Conservation (phyloP, 2,329 filamentous ascomycete genomes). For the Fusarium nisikadoi region DNA sequence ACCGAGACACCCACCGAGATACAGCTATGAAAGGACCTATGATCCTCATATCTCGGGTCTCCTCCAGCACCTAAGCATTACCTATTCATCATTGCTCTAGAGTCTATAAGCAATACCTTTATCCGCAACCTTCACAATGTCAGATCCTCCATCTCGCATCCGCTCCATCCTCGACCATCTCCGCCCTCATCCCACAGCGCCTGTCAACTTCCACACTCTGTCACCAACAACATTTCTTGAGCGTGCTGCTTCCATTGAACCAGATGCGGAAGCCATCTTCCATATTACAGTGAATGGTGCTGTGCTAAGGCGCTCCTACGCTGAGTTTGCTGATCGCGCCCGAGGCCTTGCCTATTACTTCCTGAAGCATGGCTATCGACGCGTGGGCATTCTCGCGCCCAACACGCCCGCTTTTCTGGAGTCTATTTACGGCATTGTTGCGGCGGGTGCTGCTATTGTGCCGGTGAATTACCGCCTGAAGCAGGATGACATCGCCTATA, state of each 20-base stretch:
- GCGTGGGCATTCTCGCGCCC: constrained; percentile 86
- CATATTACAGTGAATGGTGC: constrained; percentile 84
- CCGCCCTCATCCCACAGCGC: constrained; percentile 52
- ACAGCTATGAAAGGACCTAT: constrained; percentile 39
- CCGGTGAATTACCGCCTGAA: constrained; percentile 74
- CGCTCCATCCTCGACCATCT: constrained; percentile 66
- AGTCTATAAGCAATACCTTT: neutral
- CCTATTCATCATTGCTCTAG: neutral
- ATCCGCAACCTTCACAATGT: constrained; percentile 60
- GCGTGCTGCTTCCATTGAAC: constrained; percentile 88
- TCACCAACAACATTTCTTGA: constrained; percentile 90
- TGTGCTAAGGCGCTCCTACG: constrained; percentile 79
- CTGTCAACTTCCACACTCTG: constrained; percentile 77
- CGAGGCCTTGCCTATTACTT: constrained; percentile 90
- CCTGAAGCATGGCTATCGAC: constrained; percentile 75
- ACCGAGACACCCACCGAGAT: constrained; percentile 39
- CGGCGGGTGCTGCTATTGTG: constrained; percentile 82
- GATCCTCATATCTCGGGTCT: neutral
- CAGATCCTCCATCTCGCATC: constrained; percentile 70
- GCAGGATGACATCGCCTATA: constrained; percentile 87
- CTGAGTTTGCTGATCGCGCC: constrained; percentile 85
- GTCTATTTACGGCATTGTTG: constrained; percentile 86
- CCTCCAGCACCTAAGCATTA: neutral
- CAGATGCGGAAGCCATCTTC: constrained; percentile 83
- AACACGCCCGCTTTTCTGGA: constrained; percentile 97